A percentile compares a stretch with the other conserved stretches of the same genome.
Conservation (phyloP, 2,329 filamentous ascomycete genomes). For the Exophiala aquamarina region DNA sequence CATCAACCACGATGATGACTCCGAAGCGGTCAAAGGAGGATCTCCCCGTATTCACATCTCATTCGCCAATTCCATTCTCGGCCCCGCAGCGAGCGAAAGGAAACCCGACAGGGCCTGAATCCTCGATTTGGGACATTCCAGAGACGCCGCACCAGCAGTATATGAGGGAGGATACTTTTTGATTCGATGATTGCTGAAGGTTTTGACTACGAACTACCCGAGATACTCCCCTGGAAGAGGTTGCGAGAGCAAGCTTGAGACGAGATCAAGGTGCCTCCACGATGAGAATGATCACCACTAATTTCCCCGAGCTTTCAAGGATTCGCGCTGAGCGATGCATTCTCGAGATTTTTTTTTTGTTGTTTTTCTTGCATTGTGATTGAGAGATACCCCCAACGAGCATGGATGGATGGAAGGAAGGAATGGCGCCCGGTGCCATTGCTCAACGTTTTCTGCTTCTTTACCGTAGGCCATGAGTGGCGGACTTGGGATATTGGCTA, state of each 20-base stretch:
- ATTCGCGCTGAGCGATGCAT: no score
- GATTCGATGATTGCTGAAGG: no score
- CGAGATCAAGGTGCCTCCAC: no score
- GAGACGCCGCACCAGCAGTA: constrained; percentile 37
- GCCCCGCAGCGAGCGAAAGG: constrained; percentile 5
- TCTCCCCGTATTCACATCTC: constrained; percentile 52
- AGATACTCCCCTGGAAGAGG: no score
- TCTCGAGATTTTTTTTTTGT: no score
- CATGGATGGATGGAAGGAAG: not conserved
- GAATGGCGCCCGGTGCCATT: constrained; percentile 9
- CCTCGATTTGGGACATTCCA: constrained; percentile 47
- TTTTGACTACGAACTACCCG: no score
- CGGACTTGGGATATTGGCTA: no score
- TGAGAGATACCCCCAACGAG: constrained; percentile 23
- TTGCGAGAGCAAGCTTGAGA: no score
- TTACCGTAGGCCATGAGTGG: no score
- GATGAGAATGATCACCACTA: no score
- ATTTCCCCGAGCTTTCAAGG: no score
- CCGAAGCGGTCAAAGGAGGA: constrained; percentile 38
- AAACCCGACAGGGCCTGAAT: not conserved
- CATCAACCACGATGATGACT: constrained; percentile 21
- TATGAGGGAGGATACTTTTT: not conserved
- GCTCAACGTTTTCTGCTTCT: no score
- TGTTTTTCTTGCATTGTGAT: constrained; percentile 3
- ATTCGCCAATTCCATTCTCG: constrained; percentile 44